These are phyloP conservation scores for Silene noctiflora DNA, from an alignment of 179 eudicot species.

Conservation along the genomic window DNA sequence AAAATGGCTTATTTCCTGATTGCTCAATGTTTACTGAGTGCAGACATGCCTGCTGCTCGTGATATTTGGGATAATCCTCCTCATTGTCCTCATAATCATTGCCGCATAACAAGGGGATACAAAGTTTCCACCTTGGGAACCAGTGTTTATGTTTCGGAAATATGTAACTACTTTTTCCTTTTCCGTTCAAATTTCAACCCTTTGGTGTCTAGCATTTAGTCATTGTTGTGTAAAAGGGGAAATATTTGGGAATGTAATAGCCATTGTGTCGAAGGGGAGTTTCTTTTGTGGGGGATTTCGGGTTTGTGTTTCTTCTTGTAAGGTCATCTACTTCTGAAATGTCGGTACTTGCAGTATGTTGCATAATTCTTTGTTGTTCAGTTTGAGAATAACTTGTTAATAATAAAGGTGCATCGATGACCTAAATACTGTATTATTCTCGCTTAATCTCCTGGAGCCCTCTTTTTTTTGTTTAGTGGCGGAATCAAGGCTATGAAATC, in stretches of 20 bases:
- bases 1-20: not conserved
- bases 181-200: not conserved
- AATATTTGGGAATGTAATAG: not conserved
- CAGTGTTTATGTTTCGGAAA: not conserved
- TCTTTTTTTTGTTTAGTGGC: too few relatives aligned
- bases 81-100: constrained; percentile 58
- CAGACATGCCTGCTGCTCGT: constrained; percentile 82
- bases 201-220: not conserved
- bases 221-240: not conserved
- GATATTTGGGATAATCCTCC: constrained; percentile 70
- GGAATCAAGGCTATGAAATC: too few relatives aligned
- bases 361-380: constrained; percentile 22
- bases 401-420: too few relatives aligned
- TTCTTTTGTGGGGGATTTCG: too few relatives aligned
- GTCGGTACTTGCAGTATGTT: too few relatives aligned
- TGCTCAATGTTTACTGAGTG: constrained; percentile 11
- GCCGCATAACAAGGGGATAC: constrained; percentile 9
- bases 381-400: not conserved
- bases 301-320: not conserved
- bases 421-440: too few relatives aligned
- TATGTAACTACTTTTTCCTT: not conserved
- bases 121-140: not conserved
- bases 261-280: not conserved
- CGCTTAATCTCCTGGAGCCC: too few relatives aligned
- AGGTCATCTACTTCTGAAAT: too few relatives aligned